Percentiles rank a stretch among this genome's conserved stretches.
Evolutionary conservation across 208 protist genomes (phyloP).

Genomic region (Phytomonas francai): DNA sequence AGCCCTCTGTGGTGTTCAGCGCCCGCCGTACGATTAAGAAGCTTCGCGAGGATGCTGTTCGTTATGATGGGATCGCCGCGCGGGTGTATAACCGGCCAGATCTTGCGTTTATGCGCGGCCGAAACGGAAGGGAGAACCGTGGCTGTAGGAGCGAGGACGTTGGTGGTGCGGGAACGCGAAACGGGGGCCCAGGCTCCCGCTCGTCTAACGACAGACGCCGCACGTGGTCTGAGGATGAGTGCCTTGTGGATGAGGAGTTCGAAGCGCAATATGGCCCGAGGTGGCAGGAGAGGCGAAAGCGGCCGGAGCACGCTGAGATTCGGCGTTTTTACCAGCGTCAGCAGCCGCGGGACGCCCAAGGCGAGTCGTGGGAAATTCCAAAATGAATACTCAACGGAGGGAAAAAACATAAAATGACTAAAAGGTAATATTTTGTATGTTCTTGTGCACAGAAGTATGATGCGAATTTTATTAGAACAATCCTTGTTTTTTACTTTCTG

Average conservation of each 20-base stretch:
- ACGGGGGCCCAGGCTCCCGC: neutral
- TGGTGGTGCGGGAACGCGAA: slow-evolving; percentile 7
- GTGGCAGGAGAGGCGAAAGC: slow-evolving; percentile 49
- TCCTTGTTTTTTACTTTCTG: slow-evolving; percentile 1
- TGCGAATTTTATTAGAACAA: slow-evolving; percentile 6
- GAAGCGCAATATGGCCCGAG: slow-evolving; percentile 25
- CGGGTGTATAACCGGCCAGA: slow-evolving; percentile 59
- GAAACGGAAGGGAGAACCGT: slow-evolving; percentile 1
- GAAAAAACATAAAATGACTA: slow-evolving; percentile 14
- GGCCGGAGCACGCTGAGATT: slow-evolving; percentile 61
- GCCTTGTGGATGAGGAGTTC: slow-evolving; percentile 46
- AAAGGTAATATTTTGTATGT: slow-evolving; percentile 13
- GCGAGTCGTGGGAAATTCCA: slow-evolving; percentile 7
- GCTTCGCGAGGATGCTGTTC: slow-evolving; percentile 47
- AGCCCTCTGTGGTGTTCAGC: slow-evolving; percentile 45
- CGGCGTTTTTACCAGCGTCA: slow-evolving; percentile 35
- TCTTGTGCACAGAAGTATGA: slow-evolving; percentile 3
- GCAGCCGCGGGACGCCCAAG: slow-evolving; percentile 5
- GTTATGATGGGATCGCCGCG: slow-evolving; percentile 61
- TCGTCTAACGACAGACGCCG: slow-evolving; percentile 17
- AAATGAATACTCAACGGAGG: slow-evolving; percentile 1
- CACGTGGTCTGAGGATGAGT: slow-evolving; percentile 32
- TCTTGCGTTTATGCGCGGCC: slow-evolving; percentile 59
- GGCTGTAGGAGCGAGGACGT: slow-evolving; percentile 8
- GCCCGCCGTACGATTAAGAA: slow-evolving; percentile 57